A percentile compares a stretch with the other conserved stretches of the same genome.
These are phyloP conservation scores for Dactylellina leptospora DNA, from an alignment of 2,329 filamentous ascomycete genomes.

Conservation along the genomic window DNA sequence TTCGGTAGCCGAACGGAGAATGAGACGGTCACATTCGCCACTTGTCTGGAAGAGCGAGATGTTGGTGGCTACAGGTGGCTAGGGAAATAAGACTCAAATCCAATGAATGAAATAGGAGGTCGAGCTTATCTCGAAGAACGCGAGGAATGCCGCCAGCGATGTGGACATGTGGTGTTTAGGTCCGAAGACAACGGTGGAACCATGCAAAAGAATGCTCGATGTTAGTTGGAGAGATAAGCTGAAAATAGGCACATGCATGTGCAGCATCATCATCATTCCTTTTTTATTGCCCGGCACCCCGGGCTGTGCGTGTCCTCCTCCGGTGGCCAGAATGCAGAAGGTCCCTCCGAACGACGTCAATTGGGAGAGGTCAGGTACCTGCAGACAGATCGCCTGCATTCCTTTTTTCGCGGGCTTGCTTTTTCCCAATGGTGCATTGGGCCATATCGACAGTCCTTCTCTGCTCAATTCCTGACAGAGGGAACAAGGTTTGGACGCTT, in stretches of 20 bases:
- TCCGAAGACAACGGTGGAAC: background rate
- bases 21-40: constrained; percentile 19
- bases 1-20: background rate
- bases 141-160: constrained; percentile 12
- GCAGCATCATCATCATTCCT: background rate
- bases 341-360: constrained; percentile 1
- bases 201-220: too few species aligned
- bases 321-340: constrained; percentile 4
- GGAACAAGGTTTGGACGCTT: background rate
- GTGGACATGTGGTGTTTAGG: constrained; percentile 4
- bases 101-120: too few species aligned
- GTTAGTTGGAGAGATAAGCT: constrained; percentile 22
- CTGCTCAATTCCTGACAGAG: background rate
- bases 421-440: background rate
- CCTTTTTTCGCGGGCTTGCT: background rate
- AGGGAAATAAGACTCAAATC: background rate
- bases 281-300: background rate
- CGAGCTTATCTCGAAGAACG: background rate
- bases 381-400: constrained; percentile 41
- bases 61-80: constrained; percentile 31
- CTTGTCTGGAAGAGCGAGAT: background rate
- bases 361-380: constrained; percentile 33
- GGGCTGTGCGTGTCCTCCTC: background rate
- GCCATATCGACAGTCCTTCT: background rate
- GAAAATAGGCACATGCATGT: constrained; percentile 32